Evolutionary conservation across 78 protist genomes (phyloP).

Genomic region (Polysphondylium violaceum): DNA sequence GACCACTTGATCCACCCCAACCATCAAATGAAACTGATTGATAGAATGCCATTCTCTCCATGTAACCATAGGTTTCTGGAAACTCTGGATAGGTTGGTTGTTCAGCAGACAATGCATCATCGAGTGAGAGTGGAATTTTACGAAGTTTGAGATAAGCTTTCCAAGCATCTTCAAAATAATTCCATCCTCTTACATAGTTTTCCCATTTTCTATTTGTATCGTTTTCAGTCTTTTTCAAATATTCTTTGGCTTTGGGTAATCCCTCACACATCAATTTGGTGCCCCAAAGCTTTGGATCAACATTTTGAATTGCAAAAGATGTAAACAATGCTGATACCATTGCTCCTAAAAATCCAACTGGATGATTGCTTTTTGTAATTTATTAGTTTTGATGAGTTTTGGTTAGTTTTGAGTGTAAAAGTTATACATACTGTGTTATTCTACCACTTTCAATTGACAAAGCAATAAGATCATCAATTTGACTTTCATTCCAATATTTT

Average conservation of each 20-base stretch:
- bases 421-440: constrained; percentile 88
- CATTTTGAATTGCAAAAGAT: constrained; percentile 77
- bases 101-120: background rate
- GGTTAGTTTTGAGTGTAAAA: too few relatives aligned
- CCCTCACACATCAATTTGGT: background rate
- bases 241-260: constrained; percentile 69
- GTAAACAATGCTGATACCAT: constrained; percentile 87
- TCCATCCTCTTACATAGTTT: constrained; percentile 41
- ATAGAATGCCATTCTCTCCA: constrained; percentile 81
- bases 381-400: too few relatives aligned
- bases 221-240: constrained; percentile 47
- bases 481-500: constrained; percentile 15
- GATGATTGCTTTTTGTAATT: too few relatives aligned
- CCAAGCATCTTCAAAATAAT: constrained; percentile 74
- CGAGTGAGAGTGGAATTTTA: constrained; percentile 21
- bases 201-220: constrained; percentile 13
- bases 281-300: constrained; percentile 52
- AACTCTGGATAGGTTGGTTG: constrained; percentile 62
- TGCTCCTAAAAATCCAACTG: constrained; percentile 86
- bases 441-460: constrained; percentile 85
- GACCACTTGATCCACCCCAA: constrained; percentile 87
- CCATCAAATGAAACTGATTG: constrained; percentile 57
- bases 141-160: constrained; percentile 58
- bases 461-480: constrained; percentile 39
- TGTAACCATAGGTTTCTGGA: constrained; percentile 40